Evolutionary conservation across 805 yeast species (phyloP), one percentile per base, ranked within the genome.

Genomic region (Metschnikowia lochheadii): DNA sequence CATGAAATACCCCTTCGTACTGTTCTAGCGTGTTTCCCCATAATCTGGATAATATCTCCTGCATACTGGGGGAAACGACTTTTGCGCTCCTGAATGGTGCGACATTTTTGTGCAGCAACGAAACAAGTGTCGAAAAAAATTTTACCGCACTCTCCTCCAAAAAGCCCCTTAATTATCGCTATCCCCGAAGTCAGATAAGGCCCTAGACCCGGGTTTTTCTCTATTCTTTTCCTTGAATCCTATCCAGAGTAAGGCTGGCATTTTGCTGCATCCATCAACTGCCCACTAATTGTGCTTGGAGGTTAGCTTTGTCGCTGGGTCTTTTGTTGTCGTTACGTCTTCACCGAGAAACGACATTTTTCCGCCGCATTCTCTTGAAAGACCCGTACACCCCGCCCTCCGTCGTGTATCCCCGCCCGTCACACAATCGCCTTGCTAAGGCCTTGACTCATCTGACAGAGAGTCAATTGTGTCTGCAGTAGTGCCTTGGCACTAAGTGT

Each of bases 361-460:
- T 47, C 45, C 31, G 48, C 36, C 52, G 48, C 49, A 40, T 48
- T 51, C 39, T 49, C 48, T 51, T 56, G 46, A 47, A 56, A 63
- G 59, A 63, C 59, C 68, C 65, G 54, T 43, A 60, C 66, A 56
- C 60, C 67, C 37, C 10, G 4, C 18, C 18, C 39, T 23, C 18
- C 18, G 44, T 18, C 33, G 34, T 17, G 7, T 32, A 32, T 14
- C 40, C 21, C 41, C 17, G 31, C 45, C 36, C 35, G 34, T 17
- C 43, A 23, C 43, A 29, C 38, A 32, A 33, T 23, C 3, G 45
- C 38, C 45, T 32, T 32, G 38, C 38, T 34, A 20, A 33, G 45
- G 45, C 38, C 38, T 21, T 15, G 45, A 42, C 38, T 42, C 45
- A 42, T 21, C 38, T 20, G 31, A 32, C 34, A 42, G 38, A 42